Evolutionary conservation across 441 rosid species (phyloP), one percentile per base, ranked within the genome.

Genomic region (Populus tomentosa): DNA sequence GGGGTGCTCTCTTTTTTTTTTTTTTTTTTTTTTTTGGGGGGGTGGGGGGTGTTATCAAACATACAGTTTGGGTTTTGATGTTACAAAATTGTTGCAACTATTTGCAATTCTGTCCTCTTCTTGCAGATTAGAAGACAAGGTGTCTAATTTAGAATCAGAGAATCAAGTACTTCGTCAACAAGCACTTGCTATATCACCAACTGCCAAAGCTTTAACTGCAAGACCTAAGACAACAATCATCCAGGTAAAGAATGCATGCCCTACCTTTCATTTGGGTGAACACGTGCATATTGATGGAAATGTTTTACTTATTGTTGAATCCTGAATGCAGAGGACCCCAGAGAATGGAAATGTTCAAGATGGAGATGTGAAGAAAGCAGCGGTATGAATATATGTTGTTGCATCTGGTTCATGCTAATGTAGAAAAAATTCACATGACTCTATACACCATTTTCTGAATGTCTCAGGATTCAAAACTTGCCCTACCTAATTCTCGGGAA

Each of bases 131-230:
- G 97, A 93, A 86, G 97, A 94, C 80, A 94, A 91, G 75, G 93
- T 94, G 78, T 89, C 97, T 75, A 94, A 94, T 84, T 89, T 88
- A 72, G 98, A 94, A 82, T 93, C 98, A 9, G 98, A 94, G 86
- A 94, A 87, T 86, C 98, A 94, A 89, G 98, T 94, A 66, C 92
- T 94, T 63, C 93, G 98, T 62, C 98, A 94, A 86, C 98, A 94
- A 84, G 94, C 98, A 75, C 87, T 94, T 80, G 86, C 93, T 71
- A 89, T 94, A 77, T 90, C 98, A 30, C 98, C 98, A 69, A 93
- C 98, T 61, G 89, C 92, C 68, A 89, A 89, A 86, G 61, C 89
- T 77, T 81, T 91, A 82, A 69, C 90, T 67, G 80, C 85, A 2
- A 88, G 91, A 80, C 88, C 89, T 75, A 91, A 85, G 84, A 85